A percentile compares a stretch with the other conserved stretches of the same genome.
Evolutionary conservation across 2,329 filamentous ascomycete species (phyloP).

Genomic region (Botryotinia narcissicola): DNA sequence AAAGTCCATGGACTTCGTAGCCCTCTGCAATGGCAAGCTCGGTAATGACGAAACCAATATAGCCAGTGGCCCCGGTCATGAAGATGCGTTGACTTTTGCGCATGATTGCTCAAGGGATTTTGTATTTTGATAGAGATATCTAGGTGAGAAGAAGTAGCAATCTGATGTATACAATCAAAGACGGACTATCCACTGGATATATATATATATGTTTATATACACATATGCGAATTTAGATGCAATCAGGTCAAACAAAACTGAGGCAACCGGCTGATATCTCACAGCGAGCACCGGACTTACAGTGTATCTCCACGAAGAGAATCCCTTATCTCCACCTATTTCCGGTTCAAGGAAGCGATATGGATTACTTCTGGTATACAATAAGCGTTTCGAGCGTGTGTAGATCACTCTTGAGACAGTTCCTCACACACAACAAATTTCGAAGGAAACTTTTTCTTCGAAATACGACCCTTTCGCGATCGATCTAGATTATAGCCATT

Average conservation of each 20-base stretch:
- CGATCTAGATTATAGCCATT: too few species aligned
- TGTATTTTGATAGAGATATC: not conserved
- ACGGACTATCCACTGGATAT: not conserved
- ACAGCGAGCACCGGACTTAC: not conserved
- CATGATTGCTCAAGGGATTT: not conserved
- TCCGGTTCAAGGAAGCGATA: not conserved
- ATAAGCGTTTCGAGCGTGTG: not conserved
- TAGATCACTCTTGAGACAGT: too few species aligned
- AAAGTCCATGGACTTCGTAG: conserved; percentile 44
- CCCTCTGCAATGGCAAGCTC: conserved; percentile 41
- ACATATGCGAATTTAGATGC: too few species aligned
- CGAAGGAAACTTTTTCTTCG: too few species aligned
- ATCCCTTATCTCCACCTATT: not conserved
- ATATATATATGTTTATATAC: too few species aligned
- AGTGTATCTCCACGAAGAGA: not conserved
- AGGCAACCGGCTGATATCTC: not conserved
- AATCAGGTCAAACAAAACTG: not conserved
- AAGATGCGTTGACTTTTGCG: conserved; percentile 34
- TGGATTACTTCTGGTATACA: not conserved
- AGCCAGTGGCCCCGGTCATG: conserved; percentile 45
- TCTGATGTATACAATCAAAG: not conserved
- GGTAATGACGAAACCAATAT: conserved; percentile 42
- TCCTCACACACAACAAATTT: too few species aligned
- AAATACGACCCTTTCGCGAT: too few species aligned
- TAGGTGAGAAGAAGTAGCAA: not conserved